Percentiles rank a stretch among this genome's conserved stretches.
phyloP scores from a whole-genome alignment of 495 filamentous ascomycete genomes.

The Talaromyces borbonicus region DNA sequence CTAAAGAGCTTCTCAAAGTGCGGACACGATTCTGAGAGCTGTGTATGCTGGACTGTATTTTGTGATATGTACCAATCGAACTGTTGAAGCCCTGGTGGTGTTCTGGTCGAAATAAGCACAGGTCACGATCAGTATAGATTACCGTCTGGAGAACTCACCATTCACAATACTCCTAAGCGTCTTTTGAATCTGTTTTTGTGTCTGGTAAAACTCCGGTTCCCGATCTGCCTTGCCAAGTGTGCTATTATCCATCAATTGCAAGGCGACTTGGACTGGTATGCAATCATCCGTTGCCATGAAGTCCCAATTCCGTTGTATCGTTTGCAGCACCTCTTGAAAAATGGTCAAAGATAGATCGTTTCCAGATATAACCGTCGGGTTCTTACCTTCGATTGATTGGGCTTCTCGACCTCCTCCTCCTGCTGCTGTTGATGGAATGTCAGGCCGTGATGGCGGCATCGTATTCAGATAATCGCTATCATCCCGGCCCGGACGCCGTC shows the following conservation, averaged over 20 bases:
- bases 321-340: conserved; percentile 46
- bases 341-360: not conserved
- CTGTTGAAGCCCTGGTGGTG: conserved; percentile 99
- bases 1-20: conserved; percentile 67
- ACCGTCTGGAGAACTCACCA: conserved; percentile 22
- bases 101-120: conserved; percentile 37
- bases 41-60: conserved; percentile 90
- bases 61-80: conserved; percentile 97
- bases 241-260: conserved; percentile 88
- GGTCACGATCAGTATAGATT: not conserved
- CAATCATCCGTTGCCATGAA: conserved; percentile 82
- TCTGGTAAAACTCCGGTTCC: conserved; percentile 70
- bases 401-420: conserved; percentile 14
- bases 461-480: conserved; percentile 9
- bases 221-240: conserved; percentile 84
- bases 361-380: not conserved
- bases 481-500: conserved; percentile 19
- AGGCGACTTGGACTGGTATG: conserved; percentile 82
- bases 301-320: conserved; percentile 82
- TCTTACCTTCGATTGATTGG: conserved; percentile 35
- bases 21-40: conserved; percentile 78
- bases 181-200: conserved; percentile 75
- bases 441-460: conserved; percentile 13
- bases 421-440: no score
- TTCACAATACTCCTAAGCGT: conserved; percentile 94